Evolutionary conservation across 805 yeast species (phyloP).

Genomic region (Candida ipomoeae): DNA sequence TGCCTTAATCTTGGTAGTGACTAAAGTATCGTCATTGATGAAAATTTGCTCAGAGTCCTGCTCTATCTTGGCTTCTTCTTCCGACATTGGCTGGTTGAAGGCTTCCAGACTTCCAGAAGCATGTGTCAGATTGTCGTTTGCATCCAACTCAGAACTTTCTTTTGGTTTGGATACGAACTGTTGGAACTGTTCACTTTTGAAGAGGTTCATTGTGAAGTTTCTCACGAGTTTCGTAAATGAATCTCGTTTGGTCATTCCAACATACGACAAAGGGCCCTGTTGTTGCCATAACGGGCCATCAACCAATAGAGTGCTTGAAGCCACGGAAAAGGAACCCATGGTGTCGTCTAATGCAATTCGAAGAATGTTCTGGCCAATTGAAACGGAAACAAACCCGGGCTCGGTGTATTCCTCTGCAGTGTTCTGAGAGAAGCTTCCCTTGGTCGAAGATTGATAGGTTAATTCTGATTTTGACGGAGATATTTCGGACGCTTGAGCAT

Average conservation of each 20-base stretch:
- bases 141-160: neutral
- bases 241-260: slow-evolving; percentile 39
- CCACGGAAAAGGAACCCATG: slow-evolving; percentile 30
- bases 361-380: slow-evolving; percentile 33
- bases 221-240: slow-evolving; percentile 36
- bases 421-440: neutral
- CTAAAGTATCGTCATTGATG: slow-evolving; percentile 27
- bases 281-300: slow-evolving; percentile 39
- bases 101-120: neutral
- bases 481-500: neutral
- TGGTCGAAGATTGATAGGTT: slow-evolving; percentile 3
- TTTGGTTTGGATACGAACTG: slow-evolving; percentile 23
- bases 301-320: slow-evolving; percentile 31
- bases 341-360: slow-evolving; percentile 32
- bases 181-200: slow-evolving; percentile 32
- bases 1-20: slow-evolving; percentile 25
- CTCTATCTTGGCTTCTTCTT: neutral
- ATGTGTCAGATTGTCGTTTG: neutral
- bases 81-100: neutral
- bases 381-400: slow-evolving; percentile 23
- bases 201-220: slow-evolving; percentile 29
- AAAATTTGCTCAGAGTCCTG: slow-evolving; percentile 14
- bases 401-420: neutral
- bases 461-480: slow-evolving; percentile 2
- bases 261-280: slow-evolving; percentile 38